Conservation (phyloP, 257 asterid genomes). For the Cynanchum wilfordii region DNA sequence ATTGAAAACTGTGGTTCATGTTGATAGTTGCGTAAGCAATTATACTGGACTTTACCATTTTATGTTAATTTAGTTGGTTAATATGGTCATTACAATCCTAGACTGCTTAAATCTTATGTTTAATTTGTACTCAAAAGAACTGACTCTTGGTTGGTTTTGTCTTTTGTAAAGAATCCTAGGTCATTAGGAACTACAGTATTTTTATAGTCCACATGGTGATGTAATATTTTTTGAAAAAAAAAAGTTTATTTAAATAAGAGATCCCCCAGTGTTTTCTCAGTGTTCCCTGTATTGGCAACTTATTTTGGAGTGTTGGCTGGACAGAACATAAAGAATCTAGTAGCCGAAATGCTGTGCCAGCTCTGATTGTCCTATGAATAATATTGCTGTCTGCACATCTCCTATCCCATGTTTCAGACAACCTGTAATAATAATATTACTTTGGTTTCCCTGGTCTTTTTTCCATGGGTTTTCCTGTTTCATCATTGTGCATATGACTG, state of each 20-base stretch:
- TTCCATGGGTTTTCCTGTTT: not conserved
- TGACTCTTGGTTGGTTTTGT: slow-evolving; percentile 19
- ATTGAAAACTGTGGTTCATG: not conserved
- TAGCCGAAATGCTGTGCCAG: not conserved
- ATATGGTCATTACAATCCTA: slow-evolving; percentile 5
- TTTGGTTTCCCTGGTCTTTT: not conserved
- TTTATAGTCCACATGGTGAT: slow-evolving; percentile 14
- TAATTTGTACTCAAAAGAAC: slow-evolving; percentile 6
- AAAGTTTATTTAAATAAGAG: not conserved
- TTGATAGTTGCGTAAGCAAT: not conserved
- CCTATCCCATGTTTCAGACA: not conserved
- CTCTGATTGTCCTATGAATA: not conserved
- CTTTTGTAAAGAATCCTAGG: slow-evolving; percentile 41
- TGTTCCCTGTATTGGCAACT: not conserved
- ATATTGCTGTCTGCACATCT: too few species aligned
- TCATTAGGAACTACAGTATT: slow-evolving; percentile 18
- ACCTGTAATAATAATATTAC: not conserved
- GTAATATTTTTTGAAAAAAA: slow-evolving; percentile 1
- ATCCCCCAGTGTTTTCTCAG: not conserved
- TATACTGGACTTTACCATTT: not conserved
- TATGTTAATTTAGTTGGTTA: slow-evolving; percentile 3
- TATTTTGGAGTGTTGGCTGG: not conserved
- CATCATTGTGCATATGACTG: not conserved
- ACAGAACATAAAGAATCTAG: not conserved
- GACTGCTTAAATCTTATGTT: slow-evolving; percentile 5